Base-by-base conservation (phyloP, 1,284 basidiomycete genomes). In the Clitocybe nebularis region DNA sequence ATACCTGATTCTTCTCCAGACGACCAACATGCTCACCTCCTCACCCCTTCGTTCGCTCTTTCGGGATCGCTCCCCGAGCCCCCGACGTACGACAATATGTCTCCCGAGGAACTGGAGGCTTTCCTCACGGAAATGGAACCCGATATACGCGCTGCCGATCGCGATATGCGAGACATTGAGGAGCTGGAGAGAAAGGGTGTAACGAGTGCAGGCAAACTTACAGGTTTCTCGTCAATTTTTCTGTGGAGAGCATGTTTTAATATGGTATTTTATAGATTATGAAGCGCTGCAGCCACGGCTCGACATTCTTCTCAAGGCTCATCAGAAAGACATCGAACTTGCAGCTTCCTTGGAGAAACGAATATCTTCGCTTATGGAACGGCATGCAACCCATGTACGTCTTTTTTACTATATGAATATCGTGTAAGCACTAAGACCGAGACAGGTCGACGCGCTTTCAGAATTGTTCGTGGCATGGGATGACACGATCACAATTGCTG, bases 401-500 rank as follows among this genome's bases (percentile, higher is more conserved):
- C 9, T 44, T 20, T 28, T 36, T 22, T 23, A 36, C 20, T n/a
- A 11, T 32, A 35, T n/a, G 22, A 9, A 11, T 11, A 11, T 22
- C 20, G 30, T 36, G 35, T 44, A 9, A 14, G 45, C 5, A 20
- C 25, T 29, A n/a, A 29, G 25, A 23, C 9, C 7, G 5, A 8
- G 34, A 14, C 46, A 89, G 86, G 79, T 87, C 5, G 84, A 88
- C 53, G 74, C 77, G 0, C 67, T 89, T 1, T 90, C 86, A 3
- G 86, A 89, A 48, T 65, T 89, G 9, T 90, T 89, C 50, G 81
- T 90, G 5, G 77, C 75, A 11, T 90, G 87, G 86, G 84, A 89
- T 50, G 84, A 87, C 43, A 71, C 79, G 0, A 62, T 89, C 8
- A 70, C 71, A 10, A 74, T 76, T 34, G 72, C 79, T 3, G 86